Evolutionary conservation across 164 flowering plant genomes (phyloP).

Genomic region (Berberis vulgaris): DNA sequence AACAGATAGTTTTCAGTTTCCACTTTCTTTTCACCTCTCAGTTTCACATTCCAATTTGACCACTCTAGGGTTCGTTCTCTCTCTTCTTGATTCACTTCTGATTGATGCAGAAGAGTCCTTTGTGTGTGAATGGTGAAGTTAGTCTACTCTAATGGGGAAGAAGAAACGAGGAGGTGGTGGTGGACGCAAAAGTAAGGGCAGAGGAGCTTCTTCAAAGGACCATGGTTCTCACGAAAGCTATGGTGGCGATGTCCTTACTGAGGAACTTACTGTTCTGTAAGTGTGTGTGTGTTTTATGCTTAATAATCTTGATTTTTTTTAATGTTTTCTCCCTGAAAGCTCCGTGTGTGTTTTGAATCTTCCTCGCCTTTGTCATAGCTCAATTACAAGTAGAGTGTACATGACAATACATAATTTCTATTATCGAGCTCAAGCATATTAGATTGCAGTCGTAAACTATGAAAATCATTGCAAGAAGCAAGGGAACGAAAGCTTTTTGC

Average conservation of each 20-base stretch:
- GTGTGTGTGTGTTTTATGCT: slow-evolving; percentile 3
- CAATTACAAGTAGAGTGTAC: not conserved
- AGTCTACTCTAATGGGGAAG: slow-evolving; percentile 23
- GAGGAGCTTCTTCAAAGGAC: slow-evolving; percentile 28
- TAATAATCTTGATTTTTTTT: not conserved
- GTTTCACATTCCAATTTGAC: too few species aligned
- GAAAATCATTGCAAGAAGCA: not conserved
- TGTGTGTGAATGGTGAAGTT: too few species aligned
- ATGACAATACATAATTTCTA: not conserved
- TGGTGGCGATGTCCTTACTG: slow-evolving; percentile 31
- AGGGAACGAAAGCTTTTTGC: not conserved
- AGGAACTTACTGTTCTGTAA: slow-evolving; percentile 57
- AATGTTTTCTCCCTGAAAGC: not conserved
- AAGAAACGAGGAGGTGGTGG: slow-evolving; percentile 38
- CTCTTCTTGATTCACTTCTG: too few species aligned
- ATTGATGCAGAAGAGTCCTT: too few species aligned
- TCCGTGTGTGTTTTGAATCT: not conserved
- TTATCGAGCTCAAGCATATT: not conserved
- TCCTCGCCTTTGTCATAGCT: not conserved
- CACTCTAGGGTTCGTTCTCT: too few species aligned
- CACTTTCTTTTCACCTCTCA: too few species aligned
- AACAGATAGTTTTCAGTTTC: too few species aligned
- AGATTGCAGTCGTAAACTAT: not conserved
- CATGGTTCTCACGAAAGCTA: slow-evolving; percentile 22
- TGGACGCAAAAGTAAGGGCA: slow-evolving; percentile 31